Percentiles rank a stretch among this genome's conserved stretches.
These are phyloP conservation scores for Leucaena leucocephala DNA, from an alignment of 306 rosid genomes.

Conservation along the genomic window DNA sequence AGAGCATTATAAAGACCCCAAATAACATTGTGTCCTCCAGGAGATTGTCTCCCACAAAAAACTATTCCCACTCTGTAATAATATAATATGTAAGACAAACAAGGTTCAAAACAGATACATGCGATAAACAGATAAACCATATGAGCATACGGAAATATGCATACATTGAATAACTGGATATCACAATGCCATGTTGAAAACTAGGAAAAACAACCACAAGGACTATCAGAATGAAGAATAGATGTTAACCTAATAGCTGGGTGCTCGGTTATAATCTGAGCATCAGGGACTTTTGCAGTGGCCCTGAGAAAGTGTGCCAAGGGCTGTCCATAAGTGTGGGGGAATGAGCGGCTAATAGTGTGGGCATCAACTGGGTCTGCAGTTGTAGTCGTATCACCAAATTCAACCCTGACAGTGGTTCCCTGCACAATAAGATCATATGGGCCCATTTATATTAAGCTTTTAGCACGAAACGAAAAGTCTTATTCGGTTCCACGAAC, in stretches of 20 bases:
- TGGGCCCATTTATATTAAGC: slow-evolving; percentile 15
- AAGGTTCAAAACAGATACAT: slow-evolving; percentile 26
- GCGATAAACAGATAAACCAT: slow-evolving; percentile 19
- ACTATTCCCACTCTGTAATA: slow-evolving; percentile 82
- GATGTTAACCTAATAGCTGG: slow-evolving; percentile 64
- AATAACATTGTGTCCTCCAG: slow-evolving; percentile 96
- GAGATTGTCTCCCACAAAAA: slow-evolving; percentile 97
- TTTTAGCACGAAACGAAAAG: background rate
- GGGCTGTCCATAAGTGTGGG: slow-evolving; percentile 82
- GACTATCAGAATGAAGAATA: background rate
- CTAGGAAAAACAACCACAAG: background rate
- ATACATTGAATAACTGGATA: background rate
- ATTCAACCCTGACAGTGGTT: slow-evolving; percentile 91
- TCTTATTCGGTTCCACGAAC: background rate
- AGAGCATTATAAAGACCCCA: slow-evolving; percentile 93
- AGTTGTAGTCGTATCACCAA: slow-evolving; percentile 84
- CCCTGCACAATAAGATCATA: slow-evolving; percentile 58
- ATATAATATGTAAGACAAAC: background rate
- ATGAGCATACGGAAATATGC: background rate
- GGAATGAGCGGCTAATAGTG: slow-evolving; percentile 65
- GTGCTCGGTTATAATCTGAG: slow-evolving; percentile 85
- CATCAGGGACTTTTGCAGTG: slow-evolving; percentile 86
- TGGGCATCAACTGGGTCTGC: slow-evolving; percentile 76
- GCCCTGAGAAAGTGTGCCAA: slow-evolving; percentile 98
- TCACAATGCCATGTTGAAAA: slow-evolving; percentile 10